phyloP scores from a whole-genome alignment of 1,284 basidiomycete species.

The Cryptococcus sp. region DNA sequence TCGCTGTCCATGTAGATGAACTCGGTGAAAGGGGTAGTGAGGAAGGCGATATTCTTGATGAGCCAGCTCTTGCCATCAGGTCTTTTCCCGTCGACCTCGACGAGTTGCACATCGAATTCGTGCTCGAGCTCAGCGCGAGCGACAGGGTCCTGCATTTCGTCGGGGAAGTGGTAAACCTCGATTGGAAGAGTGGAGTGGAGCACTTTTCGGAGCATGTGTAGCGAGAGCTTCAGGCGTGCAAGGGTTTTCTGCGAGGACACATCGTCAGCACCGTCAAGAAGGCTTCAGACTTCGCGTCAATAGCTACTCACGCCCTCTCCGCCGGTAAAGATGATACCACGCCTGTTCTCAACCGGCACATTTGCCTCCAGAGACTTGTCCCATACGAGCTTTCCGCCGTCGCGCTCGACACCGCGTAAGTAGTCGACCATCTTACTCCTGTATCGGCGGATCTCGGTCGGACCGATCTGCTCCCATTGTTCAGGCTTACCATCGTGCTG shows the following conservation, averaged over 20 bases:
- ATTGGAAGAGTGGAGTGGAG: conserved; percentile 52
- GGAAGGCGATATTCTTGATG: conserved; percentile 51
- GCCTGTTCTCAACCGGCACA: conserved; percentile 30
- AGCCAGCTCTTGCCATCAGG: conserved; percentile 43
- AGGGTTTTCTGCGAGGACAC: conserved; percentile 44
- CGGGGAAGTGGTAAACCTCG: conserved; percentile 55
- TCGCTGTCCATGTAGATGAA: conserved; percentile 54
- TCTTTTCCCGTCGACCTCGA: conserved; percentile 22
- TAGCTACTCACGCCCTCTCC: conserved; percentile 48
- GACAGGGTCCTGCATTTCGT: conserved; percentile 49
- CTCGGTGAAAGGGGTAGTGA: conserved; percentile 48
- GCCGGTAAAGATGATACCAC: conserved; percentile 55
- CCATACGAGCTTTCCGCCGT: conserved; percentile 49
- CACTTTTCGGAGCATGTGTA: conserved; percentile 52
- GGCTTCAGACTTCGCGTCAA: background rate
- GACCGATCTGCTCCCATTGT: conserved; percentile 45
- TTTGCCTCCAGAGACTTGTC: conserved; percentile 37
- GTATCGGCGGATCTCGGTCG: conserved; percentile 44
- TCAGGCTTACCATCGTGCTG: conserved; percentile 45
- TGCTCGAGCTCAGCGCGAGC: conserved; percentile 37
- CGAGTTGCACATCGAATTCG: conserved; percentile 36
- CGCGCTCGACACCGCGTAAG: conserved; percentile 44
- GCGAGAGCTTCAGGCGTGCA: conserved; percentile 44
- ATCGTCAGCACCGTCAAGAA: conserved; percentile 8
- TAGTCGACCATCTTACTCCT: conserved; percentile 50